Evolutionary conservation across 768 basidiomycete genomes (phyloP), one percentile per base, ranked within the genome.

Genomic region (Pluteus cervinus): DNA sequence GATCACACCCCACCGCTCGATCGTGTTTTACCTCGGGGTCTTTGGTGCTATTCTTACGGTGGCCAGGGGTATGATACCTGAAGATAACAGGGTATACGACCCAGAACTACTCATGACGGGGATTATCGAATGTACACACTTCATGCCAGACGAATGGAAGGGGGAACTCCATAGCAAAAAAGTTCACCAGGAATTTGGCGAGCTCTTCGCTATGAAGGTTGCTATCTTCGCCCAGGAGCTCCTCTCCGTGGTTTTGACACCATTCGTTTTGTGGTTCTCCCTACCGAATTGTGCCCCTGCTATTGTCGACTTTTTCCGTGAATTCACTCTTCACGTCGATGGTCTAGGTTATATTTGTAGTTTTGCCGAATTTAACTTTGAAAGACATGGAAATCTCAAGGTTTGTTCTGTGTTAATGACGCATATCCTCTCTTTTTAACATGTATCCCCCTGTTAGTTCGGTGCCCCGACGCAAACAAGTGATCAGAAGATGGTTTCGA

Each of bases 351-450:
- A 96, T 51, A 87, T 99, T 14, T 98, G 96, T 54, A 92, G 88
- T 39, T 99, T 98, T 58, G 96, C 96, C 3, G 93, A 94, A 42
- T 99, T 99, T 56, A 93, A 98, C 57, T 98, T 99, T 57, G 82
- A 91, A 63, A 66, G 91, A 39, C 91, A 96, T 45, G 91, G 92
- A 0, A 93, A 93, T 56, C 73, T 90, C 56, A 91, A 86, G 71
- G 85, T 86, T 37, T 36, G 73, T 57, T 2, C 1, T 7, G 7
- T 16, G 28, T 5, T 20, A 14, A 20, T 24, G 20, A 33, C 2
- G 14, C 4, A 2, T 20, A 28, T n/a, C 15, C 7, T 22, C 12
- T 15, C n/a, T n/a, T 5, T 26, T 21, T 32, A 32, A 16, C 29
- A 26, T 4, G n/a, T n/a, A 14, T 24, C 39, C 9, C 17, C 46